Percentiles rank a stretch among this genome's conserved stretches.
phyloP scores from a whole-genome alignment of 495 filamentous ascomycete genomes.

The Astrocystis sublimbata region DNA sequence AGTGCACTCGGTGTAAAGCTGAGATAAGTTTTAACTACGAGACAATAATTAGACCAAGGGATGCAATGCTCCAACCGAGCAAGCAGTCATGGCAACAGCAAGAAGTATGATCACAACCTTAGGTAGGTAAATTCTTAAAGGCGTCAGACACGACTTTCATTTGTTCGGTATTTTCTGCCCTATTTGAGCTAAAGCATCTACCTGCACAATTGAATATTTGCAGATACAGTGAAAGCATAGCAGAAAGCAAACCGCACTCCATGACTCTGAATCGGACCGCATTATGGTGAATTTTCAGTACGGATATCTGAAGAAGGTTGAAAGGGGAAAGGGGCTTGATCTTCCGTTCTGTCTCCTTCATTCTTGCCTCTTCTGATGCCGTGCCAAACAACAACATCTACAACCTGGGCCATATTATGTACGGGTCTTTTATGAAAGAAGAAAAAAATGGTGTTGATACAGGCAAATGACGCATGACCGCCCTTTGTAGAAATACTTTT shows the following conservation, averaged over 20 bases:
- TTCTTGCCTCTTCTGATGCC: not conserved
- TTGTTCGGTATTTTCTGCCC: conserved; percentile 5
- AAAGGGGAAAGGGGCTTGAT: not conserved
- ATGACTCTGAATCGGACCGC: not conserved
- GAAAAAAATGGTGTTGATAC: conserved; percentile 24
- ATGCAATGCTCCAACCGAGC: not conserved
- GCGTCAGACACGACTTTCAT: conserved; percentile 8
- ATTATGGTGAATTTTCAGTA: not conserved
- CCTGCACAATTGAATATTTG: no score
- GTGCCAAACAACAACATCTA: not conserved
- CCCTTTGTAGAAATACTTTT: conserved; percentile 20
- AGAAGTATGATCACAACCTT: not conserved
- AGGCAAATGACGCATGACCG: conserved; percentile 24
- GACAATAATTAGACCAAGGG: not conserved
- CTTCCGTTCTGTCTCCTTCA: not conserved
- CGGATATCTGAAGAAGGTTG: no score
- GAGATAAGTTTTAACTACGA: not conserved
- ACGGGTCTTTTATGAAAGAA: not conserved
- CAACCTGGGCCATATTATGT: conserved; percentile 9
- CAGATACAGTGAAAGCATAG: not conserved
- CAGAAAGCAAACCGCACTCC: not conserved
- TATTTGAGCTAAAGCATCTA: conserved; percentile 6
- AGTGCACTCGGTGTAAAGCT: no score
- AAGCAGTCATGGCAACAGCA: not conserved
- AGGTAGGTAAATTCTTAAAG: not conserved